Conservation (phyloP, 1,284 basidiomycete genomes). For the Xerocomus minutiporus region DNA sequence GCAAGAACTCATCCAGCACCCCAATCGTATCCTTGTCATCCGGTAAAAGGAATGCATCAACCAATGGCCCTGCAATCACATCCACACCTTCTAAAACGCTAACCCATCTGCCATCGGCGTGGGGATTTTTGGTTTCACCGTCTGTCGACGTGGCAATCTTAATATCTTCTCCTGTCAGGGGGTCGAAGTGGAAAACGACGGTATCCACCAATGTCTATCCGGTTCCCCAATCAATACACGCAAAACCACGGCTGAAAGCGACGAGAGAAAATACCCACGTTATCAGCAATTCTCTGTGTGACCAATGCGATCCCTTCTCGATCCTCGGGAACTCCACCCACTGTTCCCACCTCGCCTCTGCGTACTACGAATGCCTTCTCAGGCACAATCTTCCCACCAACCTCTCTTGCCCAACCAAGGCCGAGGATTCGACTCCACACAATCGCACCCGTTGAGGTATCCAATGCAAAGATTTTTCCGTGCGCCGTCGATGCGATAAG, state of each 20-base stretch:
- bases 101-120: constrained; percentile 11
- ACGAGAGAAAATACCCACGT: constrained; percentile 41
- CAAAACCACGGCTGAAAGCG: not conserved
- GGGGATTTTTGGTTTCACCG: not conserved
- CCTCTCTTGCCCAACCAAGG: constrained; percentile 56
- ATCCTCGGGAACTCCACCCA: constrained; percentile 2
- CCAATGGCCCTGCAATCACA: constrained; percentile 51
- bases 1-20: constrained; percentile 64
- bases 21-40: constrained; percentile 47
- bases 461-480: constrained; percentile 81
- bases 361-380: constrained; percentile 42
- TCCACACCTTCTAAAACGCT: constrained; percentile 51
- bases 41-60: constrained; percentile 55
- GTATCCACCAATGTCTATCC: constrained; percentile 52
- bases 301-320: constrained; percentile 53
- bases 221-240: constrained; percentile 10
- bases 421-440: constrained; percentile 74
- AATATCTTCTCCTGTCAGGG: constrained; percentile 67
- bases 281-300: constrained; percentile 54
- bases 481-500: constrained; percentile 68
- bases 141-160: constrained; percentile 18
- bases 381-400: constrained; percentile 52
- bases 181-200: constrained; percentile 75
- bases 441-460: constrained; percentile 71
- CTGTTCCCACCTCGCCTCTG: constrained; percentile 6